A percentile compares a stretch with the other conserved stretches of the same genome.
Conservation (phyloP, 352 stramenopile species). For the Pilasporangium apinafurcum region DNA sequence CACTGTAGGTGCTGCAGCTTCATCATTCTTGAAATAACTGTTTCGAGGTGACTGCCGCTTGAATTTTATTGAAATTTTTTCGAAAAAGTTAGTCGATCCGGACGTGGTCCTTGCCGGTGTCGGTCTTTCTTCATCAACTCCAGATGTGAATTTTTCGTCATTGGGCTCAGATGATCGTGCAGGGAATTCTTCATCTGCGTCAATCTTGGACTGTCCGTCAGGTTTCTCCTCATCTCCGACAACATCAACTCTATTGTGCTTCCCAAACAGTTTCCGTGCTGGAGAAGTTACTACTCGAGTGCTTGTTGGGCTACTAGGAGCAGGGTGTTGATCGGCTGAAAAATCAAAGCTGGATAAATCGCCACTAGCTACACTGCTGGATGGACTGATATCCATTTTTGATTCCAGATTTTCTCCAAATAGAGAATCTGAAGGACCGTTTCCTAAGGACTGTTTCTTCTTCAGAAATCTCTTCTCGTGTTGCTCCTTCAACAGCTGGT, state of each 20-base stretch:
- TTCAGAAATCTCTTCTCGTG: conserved; percentile 74
- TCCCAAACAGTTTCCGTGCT: no score
- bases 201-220: not conserved
- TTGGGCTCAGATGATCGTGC: not conserved
- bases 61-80: conserved; percentile 79
- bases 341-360: conserved; percentile 70
- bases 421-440: conserved; percentile 8
- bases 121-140: conserved; percentile 24
- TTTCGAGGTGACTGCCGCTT: conserved; percentile 54
- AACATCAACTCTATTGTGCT: conserved; percentile 4
- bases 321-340: no score
- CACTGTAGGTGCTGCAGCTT: not conserved
- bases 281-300: conserved; percentile 5
- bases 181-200: not conserved
- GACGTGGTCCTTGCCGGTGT: conserved; percentile 15
- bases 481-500: conserved; percentile 69
- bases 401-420: conserved; percentile 9
- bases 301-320: conserved; percentile 8
- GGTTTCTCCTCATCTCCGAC: not conserved
- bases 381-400: conserved; percentile 16
- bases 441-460: conserved; percentile 43
- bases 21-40: conserved; percentile 3
- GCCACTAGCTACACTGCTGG: conserved; percentile 31
- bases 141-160: conserved; percentile 8
- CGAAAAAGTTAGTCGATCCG: conserved; percentile 74